Conservation (phyloP, 768 basidiomycete genomes). For the Candolleomyces aberdarensis region DNA sequence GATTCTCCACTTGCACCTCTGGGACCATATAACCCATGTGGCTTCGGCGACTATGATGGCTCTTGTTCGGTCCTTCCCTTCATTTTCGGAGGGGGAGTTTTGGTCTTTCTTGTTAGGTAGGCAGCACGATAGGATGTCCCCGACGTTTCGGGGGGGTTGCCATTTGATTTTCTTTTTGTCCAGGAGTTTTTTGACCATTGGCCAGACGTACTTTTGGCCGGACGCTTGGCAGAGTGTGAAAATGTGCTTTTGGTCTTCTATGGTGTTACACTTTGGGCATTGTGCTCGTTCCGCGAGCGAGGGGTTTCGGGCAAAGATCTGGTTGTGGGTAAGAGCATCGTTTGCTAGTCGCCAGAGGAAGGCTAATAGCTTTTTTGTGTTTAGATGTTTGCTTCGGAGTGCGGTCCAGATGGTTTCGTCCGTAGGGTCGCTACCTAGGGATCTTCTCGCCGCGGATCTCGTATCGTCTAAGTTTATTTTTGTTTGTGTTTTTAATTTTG, state of each 20-base stretch:
- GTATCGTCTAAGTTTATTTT: background rate
- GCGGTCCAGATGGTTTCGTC: background rate
- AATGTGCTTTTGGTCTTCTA: background rate
- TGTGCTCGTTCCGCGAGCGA: background rate
- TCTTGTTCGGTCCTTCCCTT: background rate
- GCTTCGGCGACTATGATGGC: slow-evolving; percentile 11
- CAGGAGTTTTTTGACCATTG: background rate
- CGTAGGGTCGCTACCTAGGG: background rate
- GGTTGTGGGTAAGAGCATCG: background rate
- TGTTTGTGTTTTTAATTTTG: background rate
- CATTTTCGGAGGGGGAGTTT: background rate
- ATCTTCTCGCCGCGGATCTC: background rate
- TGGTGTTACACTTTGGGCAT: background rate
- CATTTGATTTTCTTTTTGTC: background rate
- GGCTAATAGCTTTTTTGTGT: background rate
- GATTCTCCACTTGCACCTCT: slow-evolving; percentile 10
- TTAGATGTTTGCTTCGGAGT: background rate
- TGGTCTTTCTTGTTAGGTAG: background rate
- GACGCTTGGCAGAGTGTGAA: background rate
- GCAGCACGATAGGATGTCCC: background rate
- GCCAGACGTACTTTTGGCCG: background rate
- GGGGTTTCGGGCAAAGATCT: background rate
- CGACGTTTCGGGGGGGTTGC: background rate
- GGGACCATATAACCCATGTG: slow-evolving; percentile 5
- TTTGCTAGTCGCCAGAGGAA: slow-evolving; percentile 1